Base-by-base conservation (phyloP, 2,329 filamentous ascomycete species). In the Malbranchea zuffiana region DNA sequence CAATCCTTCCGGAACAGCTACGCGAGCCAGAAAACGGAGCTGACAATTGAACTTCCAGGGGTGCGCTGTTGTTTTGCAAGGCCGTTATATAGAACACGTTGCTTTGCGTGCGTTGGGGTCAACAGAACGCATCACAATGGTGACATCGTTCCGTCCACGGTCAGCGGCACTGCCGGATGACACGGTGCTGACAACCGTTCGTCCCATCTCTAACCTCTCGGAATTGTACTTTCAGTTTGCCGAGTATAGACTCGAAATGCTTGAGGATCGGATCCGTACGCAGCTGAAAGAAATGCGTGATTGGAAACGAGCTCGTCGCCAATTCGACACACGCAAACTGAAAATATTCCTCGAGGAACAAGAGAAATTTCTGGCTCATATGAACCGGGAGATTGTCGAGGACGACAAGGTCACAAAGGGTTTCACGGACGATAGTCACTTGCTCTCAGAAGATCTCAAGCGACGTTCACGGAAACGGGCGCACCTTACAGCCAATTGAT, bases 31-130 rank as follows among this genome's bases (percentile, higher is more conserved):
- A 20, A 36, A 19, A 24, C 24, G 18, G 18, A 10, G 30, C 30
- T 41, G 19, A 47, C 32, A n/a, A 39, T n/a, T 15, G 8, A 34
- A n/a, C n/a, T n/a, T 31, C 16, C 46, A 77, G 72, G 75, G 74
- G 11, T 73, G 67, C 34, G 75, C 72, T 3, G 72, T 79, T 1
- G 65, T 80, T n/a, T 61, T 80, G 27, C 77, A 81, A 53, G 78
- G 77, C 11, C 66, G 76, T 15, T 79, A 80, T 56, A 76, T 81
- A 42, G 69, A 74, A 44, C 77, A 81, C 51, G 68, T 73, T 41
- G 78, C 76, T 1, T 63, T 78, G 12, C 69, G 67, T 8, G 71
- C 75, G 6, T 56, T 74, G 1, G 73, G 74, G 12, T 64, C 65
- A 3, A 66, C 67, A 16, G 77, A 80, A 53, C 69, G 76, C 21